Percentiles rank a stretch among this genome's conserved stretches.
Evolutionary conservation across 2,329 filamentous ascomycete species (phyloP).

Genomic region (Nannizziopsis barbatae): DNA sequence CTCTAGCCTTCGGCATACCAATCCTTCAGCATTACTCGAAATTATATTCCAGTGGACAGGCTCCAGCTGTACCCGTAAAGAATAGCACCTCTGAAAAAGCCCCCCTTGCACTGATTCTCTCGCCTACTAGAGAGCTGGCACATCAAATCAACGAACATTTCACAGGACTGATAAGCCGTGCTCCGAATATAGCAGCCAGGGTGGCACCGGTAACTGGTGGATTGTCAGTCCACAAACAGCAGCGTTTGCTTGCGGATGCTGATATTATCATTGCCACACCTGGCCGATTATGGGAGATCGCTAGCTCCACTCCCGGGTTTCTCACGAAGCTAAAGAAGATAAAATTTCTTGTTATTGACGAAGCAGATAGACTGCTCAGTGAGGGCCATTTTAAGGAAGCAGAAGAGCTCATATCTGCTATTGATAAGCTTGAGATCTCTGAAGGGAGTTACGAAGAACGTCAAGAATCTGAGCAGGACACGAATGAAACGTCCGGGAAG

Average conservation of each 20-base stretch:
- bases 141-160: slow-evolving; percentile 84
- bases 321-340: slow-evolving; percentile 61
- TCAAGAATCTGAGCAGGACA: slow-evolving; percentile 23
- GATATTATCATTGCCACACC: slow-evolving; percentile 92
- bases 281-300: slow-evolving; percentile 85
- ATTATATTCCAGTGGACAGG: slow-evolving; percentile 28
- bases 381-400: slow-evolving; percentile 94
- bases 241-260: slow-evolving; percentile 67
- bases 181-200: slow-evolving; percentile 48
- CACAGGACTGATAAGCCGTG: slow-evolving; percentile 56
- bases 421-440: slow-evolving; percentile 54
- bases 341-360: slow-evolving; percentile 78
- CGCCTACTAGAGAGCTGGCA: slow-evolving; percentile 84
- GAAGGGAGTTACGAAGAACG: slow-evolving; percentile 27
- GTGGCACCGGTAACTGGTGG: slow-evolving; percentile 88
- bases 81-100: slow-evolving; percentile 27
- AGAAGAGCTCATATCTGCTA: slow-evolving; percentile 68
- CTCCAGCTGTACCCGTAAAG: slow-evolving; percentile 27
- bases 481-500: slow-evolving; percentile 30
- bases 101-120: slow-evolving; percentile 69
- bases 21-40: slow-evolving; percentile 76
- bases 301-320: slow-evolving; percentile 61
- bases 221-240: slow-evolving; percentile 87
- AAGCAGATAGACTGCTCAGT: slow-evolving; percentile 82
- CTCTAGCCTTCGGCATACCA: slow-evolving; percentile 84